phyloP scores from a whole-genome alignment of 257 asterid species.

The Paraleonurus japonicus region DNA sequence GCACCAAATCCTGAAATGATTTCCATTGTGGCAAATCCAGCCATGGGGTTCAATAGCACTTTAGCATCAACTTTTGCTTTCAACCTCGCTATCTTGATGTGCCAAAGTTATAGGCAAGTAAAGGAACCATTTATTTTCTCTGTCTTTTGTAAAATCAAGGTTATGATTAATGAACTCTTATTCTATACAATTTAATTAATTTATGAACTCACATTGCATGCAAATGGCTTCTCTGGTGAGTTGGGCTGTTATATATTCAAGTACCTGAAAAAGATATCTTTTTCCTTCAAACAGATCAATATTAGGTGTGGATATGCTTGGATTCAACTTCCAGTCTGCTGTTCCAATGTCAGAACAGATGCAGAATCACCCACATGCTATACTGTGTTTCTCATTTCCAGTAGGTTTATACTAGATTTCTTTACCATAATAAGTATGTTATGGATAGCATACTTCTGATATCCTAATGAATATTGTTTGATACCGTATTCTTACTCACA shows the following conservation, averaged over 20 bases:
- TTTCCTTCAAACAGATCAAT: conserved; percentile 28
- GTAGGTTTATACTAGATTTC: conserved; percentile 27
- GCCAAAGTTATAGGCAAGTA: conserved; percentile 46
- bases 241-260: not conserved
- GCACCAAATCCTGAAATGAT: conserved; percentile 23
- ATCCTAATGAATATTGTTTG: not conserved
- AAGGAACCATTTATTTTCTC: not conserved
- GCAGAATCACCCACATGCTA: conserved; percentile 39
- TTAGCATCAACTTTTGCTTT: conserved; percentile 11
- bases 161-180: conserved; percentile 8
- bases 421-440: not conserved
- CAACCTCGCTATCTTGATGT: conserved; percentile 32
- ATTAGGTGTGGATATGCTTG: conserved; percentile 39
- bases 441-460: not conserved
- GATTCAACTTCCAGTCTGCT: conserved; percentile 24
- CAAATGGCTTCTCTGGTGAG: not conserved
- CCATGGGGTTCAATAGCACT: conserved; percentile 18
- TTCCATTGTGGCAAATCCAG: conserved; percentile 18
- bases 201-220: not conserved
- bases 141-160: not conserved
- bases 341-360: conserved; percentile 21
- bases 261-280: conserved; percentile 8
- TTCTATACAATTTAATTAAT: not conserved
- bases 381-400: conserved; percentile 38
- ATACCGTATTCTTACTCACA: not conserved